A percentile compares a stretch with the other conserved stretches of the same genome.
phyloP scores from a whole-genome alignment of 352 stramenopile genomes.

The Albugo laibachii region DNA sequence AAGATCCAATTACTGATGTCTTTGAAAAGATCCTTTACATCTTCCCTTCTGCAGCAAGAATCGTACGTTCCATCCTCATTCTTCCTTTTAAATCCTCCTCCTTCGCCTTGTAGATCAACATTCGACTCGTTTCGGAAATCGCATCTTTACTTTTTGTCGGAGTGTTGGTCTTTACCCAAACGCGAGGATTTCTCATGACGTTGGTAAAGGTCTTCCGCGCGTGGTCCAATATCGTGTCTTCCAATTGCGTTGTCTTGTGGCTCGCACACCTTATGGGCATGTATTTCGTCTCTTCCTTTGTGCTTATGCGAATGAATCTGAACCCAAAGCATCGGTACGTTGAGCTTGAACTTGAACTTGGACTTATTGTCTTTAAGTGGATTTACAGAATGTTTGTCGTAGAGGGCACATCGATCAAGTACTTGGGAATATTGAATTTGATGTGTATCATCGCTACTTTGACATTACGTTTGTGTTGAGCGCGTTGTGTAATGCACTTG shows the following conservation, averaged over 20 bases:
- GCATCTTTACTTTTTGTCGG: conserved; percentile 57
- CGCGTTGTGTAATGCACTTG: conserved; percentile 31
- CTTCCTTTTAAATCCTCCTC: background rate
- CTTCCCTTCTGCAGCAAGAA: conserved; percentile 49
- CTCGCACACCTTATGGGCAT: conserved; percentile 73
- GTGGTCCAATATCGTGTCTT: conserved; percentile 66
- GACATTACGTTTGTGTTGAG: conserved; percentile 75
- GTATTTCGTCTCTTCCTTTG: conserved; percentile 78
- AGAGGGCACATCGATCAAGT: conserved; percentile 68
- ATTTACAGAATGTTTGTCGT: background rate
- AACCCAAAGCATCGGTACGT: conserved; percentile 36
- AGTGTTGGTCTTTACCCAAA: conserved; percentile 71
- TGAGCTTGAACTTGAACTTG: background rate
- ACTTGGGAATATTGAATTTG: conserved; percentile 64
- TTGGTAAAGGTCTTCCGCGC: conserved; percentile 24
- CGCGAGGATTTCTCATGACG: conserved; percentile 53
- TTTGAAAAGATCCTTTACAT: conserved; percentile 71
- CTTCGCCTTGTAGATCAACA: conserved; percentile 25
- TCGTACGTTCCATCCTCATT: conserved; percentile 10
- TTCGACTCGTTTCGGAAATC: conserved; percentile 59
- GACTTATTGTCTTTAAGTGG: background rate
- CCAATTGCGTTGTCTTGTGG: conserved; percentile 66
- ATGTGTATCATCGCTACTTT: conserved; percentile 70
- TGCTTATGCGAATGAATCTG: conserved; percentile 79
- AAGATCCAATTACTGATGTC: conserved; percentile 60